Evolutionary conservation across 2,329 filamentous ascomycete species (phyloP), one percentile per base, ranked within the genome.

Genomic region (Epichloe bromicola): DNA sequence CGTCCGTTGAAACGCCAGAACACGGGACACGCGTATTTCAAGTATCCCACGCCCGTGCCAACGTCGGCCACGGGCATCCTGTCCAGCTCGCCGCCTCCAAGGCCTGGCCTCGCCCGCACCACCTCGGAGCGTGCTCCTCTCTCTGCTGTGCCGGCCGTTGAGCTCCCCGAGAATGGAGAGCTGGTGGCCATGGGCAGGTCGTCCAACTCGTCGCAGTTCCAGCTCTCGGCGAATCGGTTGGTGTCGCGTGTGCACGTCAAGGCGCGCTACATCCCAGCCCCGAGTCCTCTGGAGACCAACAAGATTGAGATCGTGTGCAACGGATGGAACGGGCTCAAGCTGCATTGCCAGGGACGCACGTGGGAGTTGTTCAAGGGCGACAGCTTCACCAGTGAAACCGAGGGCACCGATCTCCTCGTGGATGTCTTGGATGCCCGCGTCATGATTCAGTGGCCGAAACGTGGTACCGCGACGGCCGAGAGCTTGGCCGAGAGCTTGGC

Each of bases 221-320:
- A 96, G 69, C 78, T 98, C 14, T 93, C 93, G 26, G 82, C 88
- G 59, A 95, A 95, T 70, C 86, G 89, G 45, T 80, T 94, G 53
- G 88, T 98, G 56, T 97, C 93, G 61, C 85, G 93, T 63, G 81
- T 97, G 23, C 93, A 98, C 65, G 86, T 96, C 67, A 85, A 88
- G 69, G 90, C 89, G 56, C 80, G 83, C 49, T 98, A 90, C 66
- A 79, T 91, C 56, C 76, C 85, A 20, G 80, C 87, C 12, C 70
- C 76, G 19, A 75, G 79, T 51, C 78, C 78, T 5, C 76, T 87
- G 60, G 82, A 87, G 58, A 76, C 81, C 55, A 87, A 86, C 65
- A 84, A 82, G 66, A 80, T 98, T 45, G 87, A 95, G 67, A 85
- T 98, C 60, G 77, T 88, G 61, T 98, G 93, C 73, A 80, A 86